Percentiles rank a stretch among this genome's conserved stretches.
phyloP scores from a whole-genome alignment of 2,329 filamentous ascomycete genomes.

The Juglanconis oblonga region DNA sequence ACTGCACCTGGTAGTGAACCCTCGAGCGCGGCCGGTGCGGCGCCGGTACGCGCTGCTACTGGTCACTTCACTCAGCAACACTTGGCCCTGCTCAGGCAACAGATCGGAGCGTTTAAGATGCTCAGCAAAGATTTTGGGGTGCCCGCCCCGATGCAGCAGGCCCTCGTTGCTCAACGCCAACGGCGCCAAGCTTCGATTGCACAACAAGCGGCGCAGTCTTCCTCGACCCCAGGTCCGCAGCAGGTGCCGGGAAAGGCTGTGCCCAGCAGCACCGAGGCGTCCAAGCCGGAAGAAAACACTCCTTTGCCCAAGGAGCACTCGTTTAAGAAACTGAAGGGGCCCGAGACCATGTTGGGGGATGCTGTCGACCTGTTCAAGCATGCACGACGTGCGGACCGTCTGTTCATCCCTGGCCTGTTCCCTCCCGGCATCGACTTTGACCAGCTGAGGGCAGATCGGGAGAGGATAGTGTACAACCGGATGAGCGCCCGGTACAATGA shows the following conservation, averaged over 20 bases:
- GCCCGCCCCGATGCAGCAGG: constrained; percentile 73
- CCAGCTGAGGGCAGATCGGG: constrained; percentile 79
- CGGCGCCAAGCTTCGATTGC: constrained; percentile 58
- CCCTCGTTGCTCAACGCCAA: constrained; percentile 73
- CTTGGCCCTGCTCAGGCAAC: constrained; percentile 71
- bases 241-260: constrained; percentile 33
- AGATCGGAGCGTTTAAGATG: constrained; percentile 89
- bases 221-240: constrained; percentile 31
- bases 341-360: constrained; percentile 52
- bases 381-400: constrained; percentile 68
- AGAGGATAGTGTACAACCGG: constrained; percentile 84
- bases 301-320: constrained; percentile 41
- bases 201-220: constrained; percentile 43
- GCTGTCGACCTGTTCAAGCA: constrained; percentile 79
- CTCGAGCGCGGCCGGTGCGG: constrained; percentile 31
- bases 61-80: constrained; percentile 76
- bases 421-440: constrained; percentile 86
- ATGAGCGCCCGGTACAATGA: constrained; percentile 83
- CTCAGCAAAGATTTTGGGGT: constrained; percentile 84
- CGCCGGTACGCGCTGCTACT: constrained; percentile 25
- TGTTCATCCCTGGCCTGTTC: constrained; percentile 83
- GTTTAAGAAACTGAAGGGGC: constrained; percentile 74
- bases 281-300: constrained; percentile 27
- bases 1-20: constrained; percentile 29
- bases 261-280: constrained; percentile 37